These are phyloP conservation scores for Cornus controversa DNA, from an alignment of 148 eudicot genomes.

Conservation along the genomic window DNA sequence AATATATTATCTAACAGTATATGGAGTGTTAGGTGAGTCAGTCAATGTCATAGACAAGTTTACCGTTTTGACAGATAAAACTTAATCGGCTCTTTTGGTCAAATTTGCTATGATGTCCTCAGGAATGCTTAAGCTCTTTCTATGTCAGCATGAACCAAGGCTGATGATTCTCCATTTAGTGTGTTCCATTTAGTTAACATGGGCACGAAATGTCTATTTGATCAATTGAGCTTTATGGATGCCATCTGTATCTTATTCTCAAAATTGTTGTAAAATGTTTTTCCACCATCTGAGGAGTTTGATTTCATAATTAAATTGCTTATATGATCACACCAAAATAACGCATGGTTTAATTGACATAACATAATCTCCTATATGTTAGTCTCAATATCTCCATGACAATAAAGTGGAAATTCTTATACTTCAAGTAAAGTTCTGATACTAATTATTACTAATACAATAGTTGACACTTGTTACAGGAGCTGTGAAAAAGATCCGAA, in stretches of 20 bases:
- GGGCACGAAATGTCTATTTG: no score
- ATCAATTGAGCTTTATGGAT: neutral
- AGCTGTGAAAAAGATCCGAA: slow-evolving; percentile 35
- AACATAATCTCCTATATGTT: neutral
- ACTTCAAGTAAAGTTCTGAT: neutral
- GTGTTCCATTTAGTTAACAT: neutral
- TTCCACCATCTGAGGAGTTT: no score
- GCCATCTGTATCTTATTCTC: neutral
- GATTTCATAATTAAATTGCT: no score
- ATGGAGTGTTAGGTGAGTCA: neutral
- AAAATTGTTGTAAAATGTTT: no score
- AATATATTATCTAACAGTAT: no score
- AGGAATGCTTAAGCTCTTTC: neutral
- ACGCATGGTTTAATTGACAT: neutral
- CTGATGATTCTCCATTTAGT: neutral
- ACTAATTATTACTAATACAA: neutral
- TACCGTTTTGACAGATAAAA: slow-evolving; percentile 1
- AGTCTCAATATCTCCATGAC: neutral
- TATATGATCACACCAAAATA: neutral
- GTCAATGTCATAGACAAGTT: neutral
- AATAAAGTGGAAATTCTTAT: neutral
- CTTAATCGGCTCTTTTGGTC: no score
- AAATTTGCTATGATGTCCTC: neutral
- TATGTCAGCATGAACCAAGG: neutral
- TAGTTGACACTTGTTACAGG: slow-evolving; percentile 10